Evolutionary conservation across 768 basidiomycete species (phyloP), one percentile per base, ranked within the genome.

Genomic region (Suillus subaureus): DNA sequence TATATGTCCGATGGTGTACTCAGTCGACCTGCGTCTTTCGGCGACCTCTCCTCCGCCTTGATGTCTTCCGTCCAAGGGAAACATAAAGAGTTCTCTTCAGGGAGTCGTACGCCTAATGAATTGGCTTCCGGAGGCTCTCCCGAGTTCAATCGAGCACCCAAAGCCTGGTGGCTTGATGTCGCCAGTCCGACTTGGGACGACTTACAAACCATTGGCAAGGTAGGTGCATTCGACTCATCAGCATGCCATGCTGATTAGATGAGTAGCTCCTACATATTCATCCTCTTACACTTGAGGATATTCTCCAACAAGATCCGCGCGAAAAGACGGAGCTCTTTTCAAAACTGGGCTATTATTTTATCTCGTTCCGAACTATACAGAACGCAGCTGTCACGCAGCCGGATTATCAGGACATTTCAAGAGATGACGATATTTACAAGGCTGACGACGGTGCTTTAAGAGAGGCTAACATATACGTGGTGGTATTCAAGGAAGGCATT

Each of bases 261-360:
- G 51, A 16, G 9, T 70, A 96, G 94, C 78, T 93, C 21, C 80
- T 97, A 31, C 92, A 93, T 67, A 83, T 98, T 1, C 96, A 98
- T 75, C 96, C 96, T 0, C 79, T 98, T 55, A 97, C 96, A 0
- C 82, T 97, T 15, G 96, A 98, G 76, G 96, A 98, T 77, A 93
- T 97, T 54, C 78, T 98, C 9, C 92, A 94, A 66, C 90, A 92
- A 77, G 96, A 98, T 66, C 90, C 93, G 18, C 85, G 94, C 45
- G 96, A 97, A 77, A 98, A 98, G 77, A 78, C 97, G 21, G 96
- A 97, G 72, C 79, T 89, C 23, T 97, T 96, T 73, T 87, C 91
- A 0, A 88, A 85, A 69, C 84, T 98, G 16, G 96, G 95, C 2
- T 98, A 98, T 77, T 94, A 96, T 74, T 94, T 98, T 71, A 81